Evolutionary conservation across 257 asterid species (phyloP), one percentile per base, ranked within the genome.

Genomic region (Solanum ahanhuiri): DNA sequence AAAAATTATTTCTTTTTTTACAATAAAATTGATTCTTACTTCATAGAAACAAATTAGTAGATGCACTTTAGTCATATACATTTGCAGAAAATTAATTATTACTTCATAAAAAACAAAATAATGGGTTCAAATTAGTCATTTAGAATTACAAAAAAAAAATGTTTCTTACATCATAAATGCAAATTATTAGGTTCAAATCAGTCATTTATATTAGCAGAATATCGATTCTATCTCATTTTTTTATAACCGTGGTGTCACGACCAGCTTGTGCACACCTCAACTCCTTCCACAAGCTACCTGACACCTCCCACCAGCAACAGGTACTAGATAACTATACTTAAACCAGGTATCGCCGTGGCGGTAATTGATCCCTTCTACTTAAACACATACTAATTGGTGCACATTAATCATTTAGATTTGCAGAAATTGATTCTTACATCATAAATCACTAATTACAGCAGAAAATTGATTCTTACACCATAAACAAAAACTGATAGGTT

Each of bases 221-320:
- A 15, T 67, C 1, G n/a, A 28, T 30, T 31, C 33, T 31, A 4
- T 48, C 7, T 14, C 8, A 2, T 30, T 30, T 48, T 39, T 9
- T 0, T 0, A 51, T 51, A 15, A 51, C 58, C 8, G 22, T 5
- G 8, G 8, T 51, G 58, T 51, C 22, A 0, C 0, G 22, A 0
- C 22, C 20, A 48, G 22, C 20, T 48, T 48, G 8, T 0, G 57
- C 66, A 0, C 66, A 3, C 12, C 25, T 58, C 66, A 1, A 58
- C 66, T 58, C 0, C 1, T 58, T 22, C 66, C 22, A 15, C 22
- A 0, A 51, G 22, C 22, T 51, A 51, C 22, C 3, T 0, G 22
- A 0, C 22, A 15, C 22, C 60, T 51, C 0, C 22, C 8, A 51
- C 22, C 22, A 15, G 22, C 22, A 51, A 15, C 22, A 2, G 0